Base-by-base conservation (phyloP, 805 yeast genomes). In the Teunomyces tritomae region DNA sequence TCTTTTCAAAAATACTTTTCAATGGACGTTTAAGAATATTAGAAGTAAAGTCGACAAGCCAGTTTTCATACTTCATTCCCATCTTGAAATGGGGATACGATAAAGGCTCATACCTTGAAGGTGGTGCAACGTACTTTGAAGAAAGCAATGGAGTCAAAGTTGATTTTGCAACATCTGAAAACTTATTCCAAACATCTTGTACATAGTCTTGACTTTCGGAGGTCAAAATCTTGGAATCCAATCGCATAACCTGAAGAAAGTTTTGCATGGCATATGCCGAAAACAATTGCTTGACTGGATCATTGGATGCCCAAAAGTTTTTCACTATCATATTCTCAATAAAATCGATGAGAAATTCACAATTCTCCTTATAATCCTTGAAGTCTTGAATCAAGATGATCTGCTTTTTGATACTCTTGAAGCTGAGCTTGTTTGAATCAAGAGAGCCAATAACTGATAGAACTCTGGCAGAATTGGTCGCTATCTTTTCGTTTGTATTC, bases 251-350 rank as follows among this genome's bases (percentile, higher is more conserved):
- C 53, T 82, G 82, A 44, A 94, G 67, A 43, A 85, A 83, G 52
- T 89, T 94, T 62, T 94, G 99, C 80, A 94, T 88, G 0, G 92
- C 86, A 63, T 80, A 86, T 0, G 97, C 96, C 30, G 90, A 75
- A 59, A 85, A 87, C 49, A 87, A 74, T 63, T 94, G 99, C 43
- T 82, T 80, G 17, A 81, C 79, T 0, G 98, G 96, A 59, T 90
- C 90, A 29, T 85, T 87, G 1, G 97, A 85, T 0, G 96, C 90
- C 82, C 95, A 85, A 64, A 90, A 91, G 1, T 89, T 82, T 29
- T 88, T 89, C 7, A 91, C 85, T n/a, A 94, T 73, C 49, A 81
- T 74, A 46, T 79, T 76, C 50, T 87, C 84, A 29, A 91, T 70
- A 43, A 91, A 80, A 55, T 77, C 74, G 3, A 80, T 70, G 28